Percentiles rank a stretch among this genome's conserved stretches.
phyloP scores from a whole-genome alignment of 1,284 basidiomycete species.

The Lignosus rhinocerotis region DNA sequence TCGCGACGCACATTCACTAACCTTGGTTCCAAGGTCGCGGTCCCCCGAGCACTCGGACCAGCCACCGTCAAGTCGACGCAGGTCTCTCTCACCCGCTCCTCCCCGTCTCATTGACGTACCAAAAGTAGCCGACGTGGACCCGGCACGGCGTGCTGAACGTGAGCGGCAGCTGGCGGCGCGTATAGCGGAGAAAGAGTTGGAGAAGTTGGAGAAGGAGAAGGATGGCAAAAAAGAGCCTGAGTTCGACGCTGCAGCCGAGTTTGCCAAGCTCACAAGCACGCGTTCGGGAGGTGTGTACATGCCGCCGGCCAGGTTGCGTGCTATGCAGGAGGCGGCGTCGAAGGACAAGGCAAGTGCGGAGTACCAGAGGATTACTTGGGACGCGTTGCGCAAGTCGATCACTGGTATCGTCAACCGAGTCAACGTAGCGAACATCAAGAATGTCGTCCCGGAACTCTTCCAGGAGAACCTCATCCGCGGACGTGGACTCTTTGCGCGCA shows the following conservation, averaged over 20 bases:
- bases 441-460: conserved; percentile 93
- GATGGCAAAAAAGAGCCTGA: conserved; percentile 43
- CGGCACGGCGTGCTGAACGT: conserved; percentile 71
- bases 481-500: conserved; percentile 86
- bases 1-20: background rate
- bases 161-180: conserved; percentile 77
- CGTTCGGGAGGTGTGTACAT: conserved; percentile 96
- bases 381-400: conserved; percentile 95
- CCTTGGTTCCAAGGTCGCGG: conserved; percentile 38
- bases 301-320: conserved; percentile 90
- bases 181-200: conserved; percentile 73
- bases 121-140: conserved; percentile 75
- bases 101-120: conserved; percentile 46
- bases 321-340: conserved; percentile 85
- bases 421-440: conserved; percentile 95
- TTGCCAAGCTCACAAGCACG: conserved; percentile 75
- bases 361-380: conserved; percentile 97
- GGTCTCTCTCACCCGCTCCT: conserved; percentile 60
- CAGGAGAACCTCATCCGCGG: conserved; percentile 91
- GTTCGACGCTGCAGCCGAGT: conserved; percentile 76
- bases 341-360: conserved; percentile 89
- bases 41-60: conserved; percentile 47
- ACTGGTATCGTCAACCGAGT: conserved; percentile 99
- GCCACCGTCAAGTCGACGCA: conserved; percentile 62
- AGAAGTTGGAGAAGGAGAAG: conserved; percentile 54